These are phyloP conservation scores for Neostapfia colusana DNA, from an alignment of 176 grass and related monocot species.

Conservation along the genomic window DNA sequence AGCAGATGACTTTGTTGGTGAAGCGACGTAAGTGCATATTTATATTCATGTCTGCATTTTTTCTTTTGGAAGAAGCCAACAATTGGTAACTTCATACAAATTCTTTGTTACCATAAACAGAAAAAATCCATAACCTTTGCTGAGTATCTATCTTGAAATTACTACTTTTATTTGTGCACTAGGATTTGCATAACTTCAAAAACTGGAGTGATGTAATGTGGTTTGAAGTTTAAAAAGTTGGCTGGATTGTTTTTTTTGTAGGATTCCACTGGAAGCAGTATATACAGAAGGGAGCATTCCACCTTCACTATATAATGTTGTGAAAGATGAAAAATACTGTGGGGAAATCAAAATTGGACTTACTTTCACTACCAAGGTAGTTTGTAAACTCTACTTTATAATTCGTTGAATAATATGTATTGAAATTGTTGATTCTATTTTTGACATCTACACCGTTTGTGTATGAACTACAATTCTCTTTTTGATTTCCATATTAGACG, in stretches of 20 bases:
- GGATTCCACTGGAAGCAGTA: conserved; percentile 71
- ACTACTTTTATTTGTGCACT: not conserved
- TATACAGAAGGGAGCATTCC: conserved; percentile 66
- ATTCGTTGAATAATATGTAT: not conserved
- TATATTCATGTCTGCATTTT: conserved; percentile 19
- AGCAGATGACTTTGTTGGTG: conserved; percentile 73
- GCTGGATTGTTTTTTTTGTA: conserved; percentile 24
- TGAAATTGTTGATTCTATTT: conserved; percentile 18
- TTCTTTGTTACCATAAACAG: not conserved
- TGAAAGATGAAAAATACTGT: conserved; percentile 76
- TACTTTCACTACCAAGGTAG: conserved; percentile 70
- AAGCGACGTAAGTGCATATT: conserved; percentile 62
- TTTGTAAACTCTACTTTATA: conserved; percentile 27
- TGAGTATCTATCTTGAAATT: conserved; percentile 23
- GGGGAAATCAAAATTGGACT: conserved; percentile 86
- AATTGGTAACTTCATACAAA: conserved; percentile 9
- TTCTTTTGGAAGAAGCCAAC: not conserved
- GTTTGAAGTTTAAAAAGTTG: not conserved
- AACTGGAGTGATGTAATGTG: not conserved
- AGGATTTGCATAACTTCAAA: not conserved
- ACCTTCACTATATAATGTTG: conserved; percentile 69
- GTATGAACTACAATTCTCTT: too few species aligned
- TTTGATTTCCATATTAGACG: too few species aligned
- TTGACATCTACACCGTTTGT: not conserved
- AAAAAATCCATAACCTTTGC: not conserved